Evolutionary conservation across 179 eudicot genomes (phyloP), one percentile per base, ranked within the genome.

Genomic region (Sideroxylon spinosum): DNA sequence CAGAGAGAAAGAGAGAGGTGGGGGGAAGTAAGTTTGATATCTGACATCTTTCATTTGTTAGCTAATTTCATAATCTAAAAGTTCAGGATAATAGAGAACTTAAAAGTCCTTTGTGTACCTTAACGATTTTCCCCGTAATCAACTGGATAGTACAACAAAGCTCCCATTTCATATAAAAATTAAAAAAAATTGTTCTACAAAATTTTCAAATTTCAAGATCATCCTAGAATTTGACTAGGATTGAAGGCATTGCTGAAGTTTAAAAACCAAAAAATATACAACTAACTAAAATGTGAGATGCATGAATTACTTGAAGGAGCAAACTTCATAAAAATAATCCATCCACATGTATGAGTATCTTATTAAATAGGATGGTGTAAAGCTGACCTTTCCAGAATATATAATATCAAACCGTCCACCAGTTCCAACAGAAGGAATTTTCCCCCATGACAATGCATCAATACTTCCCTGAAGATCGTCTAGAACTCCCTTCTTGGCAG

Each of bases 401-500:
- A 93, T 10, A 59, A 93, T 78, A 56, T 95, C 98, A 79, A 95
- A 95, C 25, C 65, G 70, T 62, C 86, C 87, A 71, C 98, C 97
- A 44, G 98, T 93, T 68, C 98, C 98, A 25, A 91, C 62, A 23
- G 91, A 80, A 22, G 98, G 98, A 71, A 82, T 72, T 77, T 89
- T 91, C 28, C 98, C 98, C 98, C 98, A 95, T 52, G 97, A 84
- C 81, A 95, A 86, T 44, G 92, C 88, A 55, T 93, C 98, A 3
- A 95, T 75, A 80, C 88, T 90, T 67, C 98, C 98, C 78, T 87
- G 89, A 61, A 95, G 91, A 68, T 82, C 82, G 79, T 95, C 98
- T 16, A 68, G 50, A 56, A 85, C 86, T 79, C 89, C 95, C 66
- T 78, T 78, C 85, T 95, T 95, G 53, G 97, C 97, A 82, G 98